These are phyloP conservation scores for Alternaria gansuensis DNA, from an alignment of 2,329 filamentous ascomycete genomes.

Conservation along the genomic window DNA sequence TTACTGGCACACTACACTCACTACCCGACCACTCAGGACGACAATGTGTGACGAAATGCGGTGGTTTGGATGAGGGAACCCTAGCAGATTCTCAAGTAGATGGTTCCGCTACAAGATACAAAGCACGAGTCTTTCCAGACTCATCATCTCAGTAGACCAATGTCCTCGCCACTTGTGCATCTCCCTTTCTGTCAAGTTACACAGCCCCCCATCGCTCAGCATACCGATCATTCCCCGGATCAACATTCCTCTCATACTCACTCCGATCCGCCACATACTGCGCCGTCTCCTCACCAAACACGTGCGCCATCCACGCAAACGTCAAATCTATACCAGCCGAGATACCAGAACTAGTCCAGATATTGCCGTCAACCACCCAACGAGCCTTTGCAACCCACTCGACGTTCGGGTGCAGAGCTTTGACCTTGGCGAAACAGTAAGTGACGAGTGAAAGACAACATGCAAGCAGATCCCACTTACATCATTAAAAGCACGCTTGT, in stretches of 20 bases:
- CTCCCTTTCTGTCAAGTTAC: not conserved
- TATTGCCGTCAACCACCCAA: slow-evolving; percentile 71
- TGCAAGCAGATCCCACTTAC: slow-evolving; percentile 7
- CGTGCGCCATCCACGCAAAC: slow-evolving; percentile 64
- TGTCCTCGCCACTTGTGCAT: not conserved
- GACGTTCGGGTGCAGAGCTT: slow-evolving; percentile 60
- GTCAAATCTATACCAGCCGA: slow-evolving; percentile 70
- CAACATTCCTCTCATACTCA: slow-evolving; percentile 67
- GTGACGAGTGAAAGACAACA: not conserved
- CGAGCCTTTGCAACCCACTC: slow-evolving; percentile 69
- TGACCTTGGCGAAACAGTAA: slow-evolving; percentile 46
- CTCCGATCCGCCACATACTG: slow-evolving; percentile 59
- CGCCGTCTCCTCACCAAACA: slow-evolving; percentile 64
- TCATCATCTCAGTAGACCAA: not conserved
- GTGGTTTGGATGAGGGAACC: not conserved
- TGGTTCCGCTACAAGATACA: not conserved
- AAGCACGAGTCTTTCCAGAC: not conserved
- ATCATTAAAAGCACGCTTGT: slow-evolving; percentile 66
- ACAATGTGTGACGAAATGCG: not conserved
- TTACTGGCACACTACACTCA: not conserved
- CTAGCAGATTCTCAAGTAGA: not conserved
- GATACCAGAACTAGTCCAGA: slow-evolving; percentile 72
- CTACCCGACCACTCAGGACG: not conserved
- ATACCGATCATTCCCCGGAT: slow-evolving; percentile 65
- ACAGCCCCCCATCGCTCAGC: slow-evolving; percentile 52